Percentiles rank a stretch among this genome's conserved stretches.
These are phyloP conservation scores for Russula brevipes DNA, from an alignment of 768 basidiomycete species.

Conservation along the genomic window DNA sequence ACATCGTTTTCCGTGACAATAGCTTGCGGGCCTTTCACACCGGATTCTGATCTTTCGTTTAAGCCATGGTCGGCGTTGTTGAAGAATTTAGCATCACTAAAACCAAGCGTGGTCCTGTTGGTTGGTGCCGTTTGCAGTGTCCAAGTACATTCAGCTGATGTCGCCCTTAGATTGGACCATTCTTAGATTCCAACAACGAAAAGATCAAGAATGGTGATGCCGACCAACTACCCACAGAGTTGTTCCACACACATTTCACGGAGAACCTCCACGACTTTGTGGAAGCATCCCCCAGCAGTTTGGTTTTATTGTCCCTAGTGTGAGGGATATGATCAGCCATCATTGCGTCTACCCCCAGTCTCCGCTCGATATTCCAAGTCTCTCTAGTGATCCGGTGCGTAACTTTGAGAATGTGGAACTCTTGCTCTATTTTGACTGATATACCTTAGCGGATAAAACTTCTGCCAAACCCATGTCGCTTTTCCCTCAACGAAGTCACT, in stretches of 20 bases:
- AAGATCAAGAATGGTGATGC: constrained; percentile 70
- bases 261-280: constrained; percentile 54
- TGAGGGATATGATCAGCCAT: constrained; percentile 71
- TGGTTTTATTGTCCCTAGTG: constrained; percentile 77
- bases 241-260: constrained; percentile 66
- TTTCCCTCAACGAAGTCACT: constrained; percentile 77
- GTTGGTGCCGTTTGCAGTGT: constrained; percentile 39
- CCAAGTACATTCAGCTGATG: neutral
- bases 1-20: constrained; percentile 59
- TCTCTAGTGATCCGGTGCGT: constrained; percentile 50
- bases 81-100: constrained; percentile 51
- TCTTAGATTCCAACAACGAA: constrained; percentile 75
- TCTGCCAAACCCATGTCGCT: constrained; percentile 82
- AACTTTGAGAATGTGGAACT: neutral
- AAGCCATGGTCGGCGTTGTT: constrained; percentile 64
- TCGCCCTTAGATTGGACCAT: constrained; percentile 74
- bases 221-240: constrained; percentile 53
- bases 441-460: constrained; percentile 60
- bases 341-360: constrained; percentile 86
- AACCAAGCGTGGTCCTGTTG: constrained; percentile 74
- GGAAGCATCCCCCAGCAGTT: constrained; percentile 57
- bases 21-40: constrained; percentile 83
- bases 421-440: neutral
- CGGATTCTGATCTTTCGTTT: constrained; percentile 71
- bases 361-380: constrained; percentile 41